Percentiles rank a stretch among this genome's conserved stretches.
phyloP scores from a whole-genome alignment of 495 filamentous ascomycete genomes.

The Recurvomyces mirabilis region DNA sequence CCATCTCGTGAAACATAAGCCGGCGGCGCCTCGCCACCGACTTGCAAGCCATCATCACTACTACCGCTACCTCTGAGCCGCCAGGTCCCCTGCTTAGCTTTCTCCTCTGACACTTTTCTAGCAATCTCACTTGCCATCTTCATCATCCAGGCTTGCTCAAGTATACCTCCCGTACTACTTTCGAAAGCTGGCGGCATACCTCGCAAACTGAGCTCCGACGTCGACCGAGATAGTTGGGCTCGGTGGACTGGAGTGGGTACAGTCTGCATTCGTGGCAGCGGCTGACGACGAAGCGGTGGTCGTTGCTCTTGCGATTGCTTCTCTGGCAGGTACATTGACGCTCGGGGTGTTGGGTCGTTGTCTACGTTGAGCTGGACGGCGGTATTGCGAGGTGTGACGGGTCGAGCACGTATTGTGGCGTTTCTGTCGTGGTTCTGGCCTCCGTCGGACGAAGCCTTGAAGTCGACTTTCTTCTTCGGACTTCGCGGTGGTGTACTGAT shows the following conservation, averaged over 20 bases:
- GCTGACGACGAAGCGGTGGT: conserved; percentile 3
- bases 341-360: conserved; percentile 15
- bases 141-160: conserved; percentile 80
- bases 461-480: conserved; percentile 29
- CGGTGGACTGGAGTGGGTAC: not conserved
- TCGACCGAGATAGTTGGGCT: conserved; percentile 3
- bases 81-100: conserved; percentile 26
- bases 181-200: not conserved
- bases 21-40: conserved; percentile 12
- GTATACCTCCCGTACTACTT: conserved; percentile 38
- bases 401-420: conserved; percentile 10
- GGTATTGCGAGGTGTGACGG: conserved; percentile 22
- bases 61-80: not conserved
- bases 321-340: conserved; percentile 14
- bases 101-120: conserved; percentile 67
- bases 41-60: not conserved
- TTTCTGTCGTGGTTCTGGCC: conserved; percentile 14
- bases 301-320: not conserved
- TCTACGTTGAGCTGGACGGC: not conserved
- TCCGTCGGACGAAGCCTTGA: conserved; percentile 12
- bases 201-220: conserved; percentile 17
- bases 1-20: conserved; percentile 19
- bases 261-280: conserved; percentile 8
- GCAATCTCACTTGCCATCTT: conserved; percentile 88
- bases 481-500: conserved; percentile 36